phyloP scores from a whole-genome alignment of 192 early-diverging fungal species.

The Linnemannia schmuckeri region DNA sequence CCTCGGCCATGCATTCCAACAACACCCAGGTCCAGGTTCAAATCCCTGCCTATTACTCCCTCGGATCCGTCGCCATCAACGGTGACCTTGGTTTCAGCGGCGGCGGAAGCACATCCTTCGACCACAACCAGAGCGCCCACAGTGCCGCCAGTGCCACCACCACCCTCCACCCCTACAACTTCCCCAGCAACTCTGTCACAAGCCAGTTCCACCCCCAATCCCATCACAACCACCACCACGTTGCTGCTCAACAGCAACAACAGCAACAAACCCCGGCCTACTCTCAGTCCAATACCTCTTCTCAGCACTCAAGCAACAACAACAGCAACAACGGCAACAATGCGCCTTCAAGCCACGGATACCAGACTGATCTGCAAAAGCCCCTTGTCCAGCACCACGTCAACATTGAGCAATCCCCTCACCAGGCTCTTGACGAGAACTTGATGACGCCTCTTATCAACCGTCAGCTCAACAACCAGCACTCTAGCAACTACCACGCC shows the following conservation, averaged over 20 bases:
- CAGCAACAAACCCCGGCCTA: constrained; percentile 6
- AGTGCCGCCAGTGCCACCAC: constrained; percentile 1
- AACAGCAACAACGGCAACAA: constrained; percentile 5
- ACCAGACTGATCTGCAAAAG: constrained; percentile 32
- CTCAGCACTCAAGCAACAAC: constrained; percentile 7
- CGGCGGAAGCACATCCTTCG: constrained; percentile 10
- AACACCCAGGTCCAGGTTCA: constrained; percentile 50
- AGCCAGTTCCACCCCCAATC: constrained; percentile 25
- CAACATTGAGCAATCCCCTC: constrained; percentile 45
- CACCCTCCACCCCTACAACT: constrained; percentile 33
- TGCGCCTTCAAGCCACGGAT: constrained; percentile 2
- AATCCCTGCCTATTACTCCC: constrained; percentile 45
- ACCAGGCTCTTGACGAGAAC: constrained; percentile 26
- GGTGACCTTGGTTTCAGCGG: constrained; percentile 24
- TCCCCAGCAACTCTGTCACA: constrained; percentile 19
- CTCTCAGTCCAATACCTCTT: neutral
- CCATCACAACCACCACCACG: constrained; percentile 3
- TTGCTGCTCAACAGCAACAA: constrained; percentile 15
- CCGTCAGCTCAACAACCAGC: constrained; percentile 41
- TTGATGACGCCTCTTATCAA: constrained; percentile 38
- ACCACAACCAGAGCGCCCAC: neutral
- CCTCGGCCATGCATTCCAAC: constrained; percentile 41
- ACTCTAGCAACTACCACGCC: constrained; percentile 33
- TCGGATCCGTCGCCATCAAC: constrained; percentile 45
- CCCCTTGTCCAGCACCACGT: constrained; percentile 33